Base-by-base conservation (phyloP, 2,329 filamentous ascomycete species). In the Monascus ruber region DNA sequence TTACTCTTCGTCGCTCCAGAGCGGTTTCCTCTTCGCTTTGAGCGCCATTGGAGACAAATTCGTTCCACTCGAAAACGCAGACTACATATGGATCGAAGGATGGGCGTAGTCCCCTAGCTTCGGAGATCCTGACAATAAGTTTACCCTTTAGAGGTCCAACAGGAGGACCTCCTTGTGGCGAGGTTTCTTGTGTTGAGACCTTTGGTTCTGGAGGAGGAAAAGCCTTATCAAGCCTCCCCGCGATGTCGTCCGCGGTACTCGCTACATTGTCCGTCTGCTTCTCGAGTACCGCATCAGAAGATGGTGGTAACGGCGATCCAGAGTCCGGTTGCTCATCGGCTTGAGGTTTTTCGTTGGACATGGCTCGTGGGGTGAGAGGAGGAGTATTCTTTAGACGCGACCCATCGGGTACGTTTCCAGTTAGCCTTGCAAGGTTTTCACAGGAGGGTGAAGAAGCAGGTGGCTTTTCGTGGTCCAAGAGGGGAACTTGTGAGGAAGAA, bases 21-120 rank as follows among this genome's bases (percentile, higher is more conserved):
- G 83, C 80, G 27, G 73, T 70, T 24, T 73, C 65, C 39, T 74
- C 74, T 42, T 77, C 73, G 39, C 68, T 70, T 47, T 81, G 77
- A 8, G 88, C 85, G 2, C 86, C 86, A 40, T 85, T 82, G 1
- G 91, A 96, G 40, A 98, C 94, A 52, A 94, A 82, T 62, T 98
- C 91, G 56, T 89, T 94, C 60, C 86, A 84, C 61, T 98, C 91
- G 56, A 96, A 98, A 25, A 95, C 88, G 42, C 85, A 94, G 7
- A 98, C 87, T 38, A 95, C 85, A 54, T 98, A 98, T 1, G 91
- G 91, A 54, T 95, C 85, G 42, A 80, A 78, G 56, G 86, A 86
- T 42, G 80, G 85, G 44, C 83, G 76, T 38, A 98, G 66, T 6
- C 85, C 85, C 53, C 86, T 76, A 35, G 83, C 91, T 60, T 95